A percentile compares a stretch with the other conserved stretches of the same genome.
phyloP scores from a whole-genome alignment of 768 basidiomycete genomes.

The Trametes meyenii region DNA sequence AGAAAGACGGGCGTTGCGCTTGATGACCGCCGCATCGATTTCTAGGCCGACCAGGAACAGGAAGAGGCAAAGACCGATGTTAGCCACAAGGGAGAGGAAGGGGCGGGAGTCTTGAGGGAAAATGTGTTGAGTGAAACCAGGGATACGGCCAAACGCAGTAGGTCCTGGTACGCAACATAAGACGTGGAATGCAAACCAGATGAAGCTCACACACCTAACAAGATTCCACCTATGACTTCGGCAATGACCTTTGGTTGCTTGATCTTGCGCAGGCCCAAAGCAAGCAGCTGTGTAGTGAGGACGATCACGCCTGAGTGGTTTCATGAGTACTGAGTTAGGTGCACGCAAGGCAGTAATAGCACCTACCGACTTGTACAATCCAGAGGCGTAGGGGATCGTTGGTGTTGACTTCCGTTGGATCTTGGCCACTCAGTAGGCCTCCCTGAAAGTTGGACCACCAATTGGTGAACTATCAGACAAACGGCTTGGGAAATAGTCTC shows the following conservation, averaged over 20 bases:
- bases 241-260: constrained; percentile 87
- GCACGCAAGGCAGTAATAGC: background rate
- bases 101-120: constrained; percentile 75
- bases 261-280: constrained; percentile 69
- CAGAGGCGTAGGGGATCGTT: constrained; percentile 74
- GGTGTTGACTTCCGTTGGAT: constrained; percentile 67
- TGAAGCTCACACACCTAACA: constrained; percentile 57
- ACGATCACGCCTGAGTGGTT: constrained; percentile 77
- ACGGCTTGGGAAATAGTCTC: background rate
- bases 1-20: constrained; percentile 71
- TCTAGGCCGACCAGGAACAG: constrained; percentile 93
- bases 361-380: constrained; percentile 78
- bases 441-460: constrained; percentile 45
- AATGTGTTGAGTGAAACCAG: constrained; percentile 83
- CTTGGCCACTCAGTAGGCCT: constrained; percentile 72
- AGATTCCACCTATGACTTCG: constrained; percentile 85
- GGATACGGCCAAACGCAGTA: constrained; percentile 78
- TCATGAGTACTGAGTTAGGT: background rate
- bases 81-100: constrained; percentile 84
- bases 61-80: constrained; percentile 86
- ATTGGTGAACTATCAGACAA: background rate
- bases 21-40: constrained; percentile 81
- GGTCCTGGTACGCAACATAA: constrained; percentile 34
- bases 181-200: background rate
- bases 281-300: constrained; percentile 73